Evolutionary conservation across 805 yeast genomes (phyloP).

Genomic region (Candida maesae): DNA sequence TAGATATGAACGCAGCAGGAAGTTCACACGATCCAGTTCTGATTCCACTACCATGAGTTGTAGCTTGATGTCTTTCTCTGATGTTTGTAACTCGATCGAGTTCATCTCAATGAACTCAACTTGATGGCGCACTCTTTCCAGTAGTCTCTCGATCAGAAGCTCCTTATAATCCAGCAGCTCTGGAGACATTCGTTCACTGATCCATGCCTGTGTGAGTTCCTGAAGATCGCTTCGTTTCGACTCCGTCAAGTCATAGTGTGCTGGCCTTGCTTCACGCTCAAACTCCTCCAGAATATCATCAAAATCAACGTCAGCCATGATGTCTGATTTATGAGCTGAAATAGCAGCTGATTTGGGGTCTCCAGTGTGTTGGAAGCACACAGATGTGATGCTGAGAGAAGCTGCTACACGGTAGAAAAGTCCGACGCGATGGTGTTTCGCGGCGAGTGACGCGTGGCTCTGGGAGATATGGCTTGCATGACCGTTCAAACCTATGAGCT

Average conservation of each 20-base stretch:
- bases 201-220: constrained; percentile 62
- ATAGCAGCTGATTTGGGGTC: too few species aligned
- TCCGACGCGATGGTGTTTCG: too few species aligned
- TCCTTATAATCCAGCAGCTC: constrained; percentile 77
- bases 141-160: constrained; percentile 51
- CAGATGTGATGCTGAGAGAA: too few species aligned
- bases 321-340: too few species aligned
- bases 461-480: too few species aligned
- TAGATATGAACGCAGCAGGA: constrained; percentile 73
- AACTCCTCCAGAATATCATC: constrained; percentile 70
- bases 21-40: constrained; percentile 84
- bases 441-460: too few species aligned
- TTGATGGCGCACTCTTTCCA: constrained; percentile 60
- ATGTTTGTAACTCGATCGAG: constrained; percentile 69
- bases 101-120: constrained; percentile 74
- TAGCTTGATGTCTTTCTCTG: constrained; percentile 65
- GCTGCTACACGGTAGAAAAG: too few species aligned
- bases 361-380: too few species aligned
- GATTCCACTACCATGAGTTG: constrained; percentile 84
- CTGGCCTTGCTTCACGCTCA: constrained; percentile 42
- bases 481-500: too few species aligned
- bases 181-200: constrained; percentile 81
- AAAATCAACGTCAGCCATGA: constrained; percentile 46
- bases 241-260: constrained; percentile 19
- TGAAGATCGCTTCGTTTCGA: constrained; percentile 36